Conservation (phyloP, 306 rosid genomes). For the Acmispon strigosus region DNA sequence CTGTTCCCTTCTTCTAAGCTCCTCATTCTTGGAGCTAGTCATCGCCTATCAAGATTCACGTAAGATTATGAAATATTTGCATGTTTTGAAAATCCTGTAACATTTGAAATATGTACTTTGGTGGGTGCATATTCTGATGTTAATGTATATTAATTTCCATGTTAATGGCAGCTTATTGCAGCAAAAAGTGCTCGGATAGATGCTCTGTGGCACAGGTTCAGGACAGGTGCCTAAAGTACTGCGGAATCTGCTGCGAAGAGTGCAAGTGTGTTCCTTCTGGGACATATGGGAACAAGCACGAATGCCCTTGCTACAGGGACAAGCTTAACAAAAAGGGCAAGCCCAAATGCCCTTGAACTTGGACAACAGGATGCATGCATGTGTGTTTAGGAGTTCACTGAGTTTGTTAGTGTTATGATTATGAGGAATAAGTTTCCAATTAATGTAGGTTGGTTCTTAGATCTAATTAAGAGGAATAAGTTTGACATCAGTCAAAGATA, state of each 20-base stretch:
- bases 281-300: slow-evolving; percentile 72
- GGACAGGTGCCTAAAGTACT: slow-evolving; percentile 67
- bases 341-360: slow-evolving; percentile 65
- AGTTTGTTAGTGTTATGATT: neutral
- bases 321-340: slow-evolving; percentile 47
- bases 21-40: slow-evolving; percentile 31
- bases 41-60: slow-evolving; percentile 28
- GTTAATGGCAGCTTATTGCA: slow-evolving; percentile 29
- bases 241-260: slow-evolving; percentile 53
- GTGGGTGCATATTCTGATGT: too few relatives aligned
- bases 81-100: too few relatives aligned
- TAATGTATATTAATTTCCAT: too few relatives aligned
- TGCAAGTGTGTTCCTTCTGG: slow-evolving; percentile 88
- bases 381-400: neutral
- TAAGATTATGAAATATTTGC: slow-evolving; percentile 7
- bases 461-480: neutral
- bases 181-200: slow-evolving; percentile 42
- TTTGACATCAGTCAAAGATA: neutral
- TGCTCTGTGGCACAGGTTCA: slow-evolving; percentile 48
- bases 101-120: too few relatives aligned
- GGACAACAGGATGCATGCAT: neutral
- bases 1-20: slow-evolving; percentile 46
- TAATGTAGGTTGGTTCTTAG: slow-evolving; percentile 13
- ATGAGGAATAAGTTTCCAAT: neutral
- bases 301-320: slow-evolving; percentile 79